These are phyloP conservation scores for Calvatia gigantea DNA, from an alignment of 768 basidiomycete genomes.

Conservation along the genomic window DNA sequence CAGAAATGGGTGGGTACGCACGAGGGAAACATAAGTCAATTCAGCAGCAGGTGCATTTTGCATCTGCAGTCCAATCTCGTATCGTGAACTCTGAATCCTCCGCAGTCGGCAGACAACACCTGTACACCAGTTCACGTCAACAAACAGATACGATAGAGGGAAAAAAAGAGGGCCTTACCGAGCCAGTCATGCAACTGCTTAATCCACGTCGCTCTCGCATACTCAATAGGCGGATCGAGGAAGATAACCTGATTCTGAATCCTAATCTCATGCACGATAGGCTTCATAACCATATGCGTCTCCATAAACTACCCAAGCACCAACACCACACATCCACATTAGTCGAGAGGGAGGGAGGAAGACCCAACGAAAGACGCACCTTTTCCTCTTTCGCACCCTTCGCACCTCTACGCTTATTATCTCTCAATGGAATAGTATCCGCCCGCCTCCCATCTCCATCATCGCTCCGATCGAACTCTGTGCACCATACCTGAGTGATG, in stretches of 20 bases:
- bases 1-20: slow-evolving; percentile 31
- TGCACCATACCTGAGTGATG: slow-evolving; percentile 84
- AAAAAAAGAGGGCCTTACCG: slow-evolving; percentile 37
- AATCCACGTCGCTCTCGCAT: slow-evolving; percentile 88
- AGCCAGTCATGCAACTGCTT: slow-evolving; percentile 88
- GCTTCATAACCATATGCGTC: slow-evolving; percentile 71
- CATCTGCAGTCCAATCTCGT: slow-evolving; percentile 96
- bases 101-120: slow-evolving; percentile 85
- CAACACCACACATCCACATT: background rate
- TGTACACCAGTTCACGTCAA: slow-evolving; percentile 23
- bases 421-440: slow-evolving; percentile 46
- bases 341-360: no score
- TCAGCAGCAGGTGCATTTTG: slow-evolving; percentile 62
- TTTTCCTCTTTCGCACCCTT: slow-evolving; percentile 79
- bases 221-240: slow-evolving; percentile 95
- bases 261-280: slow-evolving; percentile 92
- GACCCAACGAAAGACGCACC: no score
- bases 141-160: background rate
- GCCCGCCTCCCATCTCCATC: slow-evolving; percentile 65
- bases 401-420: slow-evolving; percentile 64
- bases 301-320: slow-evolving; percentile 55
- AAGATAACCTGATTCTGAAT: slow-evolving; percentile 99
- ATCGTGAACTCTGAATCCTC: slow-evolving; percentile 91
- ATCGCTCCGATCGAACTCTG: slow-evolving; percentile 77
- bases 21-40: slow-evolving; percentile 79